A percentile compares a stretch with the other conserved stretches of the same genome.
Evolutionary conservation across 2,329 filamentous ascomycete genomes (phyloP).

Genomic region (Penicillium sp.): DNA sequence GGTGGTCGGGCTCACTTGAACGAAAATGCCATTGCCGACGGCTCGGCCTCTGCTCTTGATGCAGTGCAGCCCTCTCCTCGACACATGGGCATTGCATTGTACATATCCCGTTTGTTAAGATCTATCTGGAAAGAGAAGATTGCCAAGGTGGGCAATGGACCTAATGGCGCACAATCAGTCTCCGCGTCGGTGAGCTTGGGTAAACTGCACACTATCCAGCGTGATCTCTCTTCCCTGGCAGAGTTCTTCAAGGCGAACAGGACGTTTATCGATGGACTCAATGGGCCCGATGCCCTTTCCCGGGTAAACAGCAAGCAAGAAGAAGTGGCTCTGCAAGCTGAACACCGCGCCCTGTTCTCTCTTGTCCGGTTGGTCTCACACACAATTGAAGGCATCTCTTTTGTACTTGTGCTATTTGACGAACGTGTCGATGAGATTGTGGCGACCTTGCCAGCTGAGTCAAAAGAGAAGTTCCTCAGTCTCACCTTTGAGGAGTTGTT

Average conservation of each 20-base stretch:
- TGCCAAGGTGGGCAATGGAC: constrained; percentile 53
- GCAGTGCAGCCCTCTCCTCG: constrained; percentile 82
- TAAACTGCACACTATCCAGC: constrained; percentile 74
- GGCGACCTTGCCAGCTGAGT: constrained; percentile 65
- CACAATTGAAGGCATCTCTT: constrained; percentile 94
- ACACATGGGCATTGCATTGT: constrained; percentile 82
- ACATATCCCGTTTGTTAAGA: constrained; percentile 81
- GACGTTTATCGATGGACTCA: constrained; percentile 85
- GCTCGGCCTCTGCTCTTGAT: constrained; percentile 65
- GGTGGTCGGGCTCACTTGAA: constrained; percentile 82
- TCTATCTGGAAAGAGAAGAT: constrained; percentile 82
- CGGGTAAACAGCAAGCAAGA: constrained; percentile 78
- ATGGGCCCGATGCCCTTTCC: constrained; percentile 82
- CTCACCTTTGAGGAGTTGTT: constrained; percentile 89
- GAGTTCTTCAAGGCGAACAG: constrained; percentile 85
- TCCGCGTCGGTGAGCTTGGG: constrained; percentile 61
- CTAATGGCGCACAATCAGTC: constrained; percentile 61
- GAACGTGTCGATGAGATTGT: constrained; percentile 89
- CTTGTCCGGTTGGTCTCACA: constrained; percentile 80
- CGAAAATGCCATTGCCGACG: constrained; percentile 65
- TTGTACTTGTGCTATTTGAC: constrained; percentile 90
- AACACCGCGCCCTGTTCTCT: constrained; percentile 87
- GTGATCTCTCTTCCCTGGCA: constrained; percentile 71
- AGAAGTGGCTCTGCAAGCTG: constrained; percentile 85
- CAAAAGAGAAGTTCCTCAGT: constrained; percentile 65